phyloP scores from a whole-genome alignment of 768 basidiomycete species.

The Tremella yokohamensis region DNA sequence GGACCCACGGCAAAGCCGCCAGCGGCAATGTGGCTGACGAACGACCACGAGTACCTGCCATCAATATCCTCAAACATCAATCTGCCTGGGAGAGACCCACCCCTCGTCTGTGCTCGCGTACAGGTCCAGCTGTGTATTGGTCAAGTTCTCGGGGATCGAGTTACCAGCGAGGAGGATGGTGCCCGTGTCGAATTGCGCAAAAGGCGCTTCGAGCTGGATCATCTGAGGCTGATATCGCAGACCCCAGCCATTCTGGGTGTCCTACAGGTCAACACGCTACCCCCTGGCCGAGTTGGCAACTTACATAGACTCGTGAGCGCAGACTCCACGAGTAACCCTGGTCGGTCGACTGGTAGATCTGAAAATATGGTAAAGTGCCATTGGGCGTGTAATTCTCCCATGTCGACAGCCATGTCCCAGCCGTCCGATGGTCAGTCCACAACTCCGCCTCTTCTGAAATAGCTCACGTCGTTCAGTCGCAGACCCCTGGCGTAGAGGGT shows the following conservation, averaged over 20 bases:
- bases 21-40: conserved; percentile 25
- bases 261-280: not conserved
- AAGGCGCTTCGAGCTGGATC: conserved; percentile 5
- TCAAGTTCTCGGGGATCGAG: conserved; percentile 26
- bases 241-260: conserved; percentile 23
- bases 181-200: conserved; percentile 16
- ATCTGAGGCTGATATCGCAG: conserved; percentile 24
- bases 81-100: conserved; percentile 5
- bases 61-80: not conserved
- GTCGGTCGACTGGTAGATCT: conserved; percentile 24
- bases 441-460: not conserved
- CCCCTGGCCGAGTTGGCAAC: not conserved
- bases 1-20: conserved; percentile 17
- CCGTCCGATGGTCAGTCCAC: too few relatives aligned
- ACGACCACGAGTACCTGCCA: conserved; percentile 21
- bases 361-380: conserved; percentile 18
- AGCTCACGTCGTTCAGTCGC: conserved; percentile 16
- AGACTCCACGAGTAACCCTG: conserved; percentile 19
- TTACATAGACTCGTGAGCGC: conserved; percentile 7
- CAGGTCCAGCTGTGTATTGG: conserved; percentile 23
- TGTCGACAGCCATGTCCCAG: conserved; percentile 9
- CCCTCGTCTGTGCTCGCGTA: conserved; percentile 25
- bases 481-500: conserved; percentile 24
- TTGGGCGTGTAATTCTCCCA: conserved; percentile 28
- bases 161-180: conserved; percentile 27